A percentile compares a stretch with the other conserved stretches of the same genome.
Conservation (phyloP, 345 rosid species). For the Citropsis articulata region DNA sequence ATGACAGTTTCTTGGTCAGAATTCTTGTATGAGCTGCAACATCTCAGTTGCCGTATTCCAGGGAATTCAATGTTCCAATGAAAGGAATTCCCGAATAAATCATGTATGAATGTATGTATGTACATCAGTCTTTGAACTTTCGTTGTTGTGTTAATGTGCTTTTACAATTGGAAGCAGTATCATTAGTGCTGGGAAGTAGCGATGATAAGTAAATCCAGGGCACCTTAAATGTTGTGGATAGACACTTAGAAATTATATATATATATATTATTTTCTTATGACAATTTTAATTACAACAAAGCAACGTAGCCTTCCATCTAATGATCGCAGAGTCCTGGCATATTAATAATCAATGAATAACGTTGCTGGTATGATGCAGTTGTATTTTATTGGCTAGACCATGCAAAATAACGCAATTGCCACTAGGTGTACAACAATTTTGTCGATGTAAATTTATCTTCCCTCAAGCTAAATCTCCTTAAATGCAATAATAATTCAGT, state of each 20-base stretch:
- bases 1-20: slow-evolving; percentile 1
- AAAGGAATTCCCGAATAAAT: slow-evolving; percentile 13
- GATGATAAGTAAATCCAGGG: not conserved
- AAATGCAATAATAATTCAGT: not conserved
- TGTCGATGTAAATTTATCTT: no score
- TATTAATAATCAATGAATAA: not conserved
- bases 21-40: slow-evolving; percentile 21
- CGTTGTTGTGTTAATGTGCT: slow-evolving; percentile 10
- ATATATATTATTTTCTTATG: no score
- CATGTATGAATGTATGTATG: slow-evolving; percentile 21
- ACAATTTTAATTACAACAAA: not conserved
- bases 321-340: not conserved
- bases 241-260: not conserved
- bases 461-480: not conserved
- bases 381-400: not conserved
- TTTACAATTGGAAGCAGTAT: slow-evolving; percentile 10
- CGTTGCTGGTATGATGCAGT: not conserved
- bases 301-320: no score
- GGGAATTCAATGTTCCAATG: not conserved
- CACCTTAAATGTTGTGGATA: not conserved
- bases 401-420: not conserved
- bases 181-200: not conserved
- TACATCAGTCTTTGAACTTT: slow-evolving; percentile 21
- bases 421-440: not conserved
- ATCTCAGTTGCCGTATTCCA: slow-evolving; percentile 7